These are phyloP conservation scores for Nannochloris sp. DNA, from an alignment of 139 green algal genomes.

Conservation along the genomic window DNA sequence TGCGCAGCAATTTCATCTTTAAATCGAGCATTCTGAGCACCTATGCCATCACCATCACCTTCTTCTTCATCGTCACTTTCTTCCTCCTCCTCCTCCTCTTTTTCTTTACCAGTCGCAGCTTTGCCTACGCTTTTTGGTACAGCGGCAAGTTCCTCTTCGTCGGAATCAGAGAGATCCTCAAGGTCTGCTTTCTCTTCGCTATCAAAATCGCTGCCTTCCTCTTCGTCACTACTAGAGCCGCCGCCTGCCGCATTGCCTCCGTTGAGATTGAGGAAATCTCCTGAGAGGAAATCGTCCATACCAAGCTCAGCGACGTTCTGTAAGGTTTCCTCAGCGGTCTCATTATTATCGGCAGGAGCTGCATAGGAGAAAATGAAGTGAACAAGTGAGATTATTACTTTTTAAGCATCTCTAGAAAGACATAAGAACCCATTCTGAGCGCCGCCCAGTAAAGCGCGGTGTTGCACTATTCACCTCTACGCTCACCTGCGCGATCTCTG, in stretches of 20 bases:
- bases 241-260: neutral
- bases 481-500: no score
- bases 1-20: conserved; percentile 45
- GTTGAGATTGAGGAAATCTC: conserved; percentile 6
- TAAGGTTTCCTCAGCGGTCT: neutral
- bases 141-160: neutral
- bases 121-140: neutral
- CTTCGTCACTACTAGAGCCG: neutral
- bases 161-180: neutral
- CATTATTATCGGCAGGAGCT: neutral
- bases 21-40: conserved; percentile 8
- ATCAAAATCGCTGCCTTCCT: neutral
- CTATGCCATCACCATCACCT: neutral
- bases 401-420: neutral
- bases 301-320: conserved; percentile 15
- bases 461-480: no score
- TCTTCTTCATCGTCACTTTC: conserved; percentile 7
- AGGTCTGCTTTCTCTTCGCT: neutral
- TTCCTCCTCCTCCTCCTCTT: neutral
- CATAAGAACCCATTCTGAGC: no score
- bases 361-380: neutral
- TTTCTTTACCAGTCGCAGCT: neutral
- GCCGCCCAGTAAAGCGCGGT: no score
- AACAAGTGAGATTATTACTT: neutral
- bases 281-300: conserved; percentile 26